phyloP scores from a whole-genome alignment of 2,329 filamentous ascomycete species.

The Colletotrichum tofieldiae region DNA sequence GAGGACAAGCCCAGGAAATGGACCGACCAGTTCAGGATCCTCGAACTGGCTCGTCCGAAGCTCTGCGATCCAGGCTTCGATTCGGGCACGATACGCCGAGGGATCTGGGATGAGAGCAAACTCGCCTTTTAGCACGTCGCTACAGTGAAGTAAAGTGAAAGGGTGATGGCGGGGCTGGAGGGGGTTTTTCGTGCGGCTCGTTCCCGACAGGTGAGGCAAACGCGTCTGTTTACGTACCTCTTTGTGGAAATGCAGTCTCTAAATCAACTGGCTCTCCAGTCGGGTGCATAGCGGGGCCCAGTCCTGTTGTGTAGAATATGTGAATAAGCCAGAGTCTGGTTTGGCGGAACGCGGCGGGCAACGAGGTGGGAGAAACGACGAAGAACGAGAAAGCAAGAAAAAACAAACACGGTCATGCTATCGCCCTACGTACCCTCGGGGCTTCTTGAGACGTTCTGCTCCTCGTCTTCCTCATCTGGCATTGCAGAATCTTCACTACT shows the following conservation, averaged over 20 bases:
- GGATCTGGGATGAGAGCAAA: slow-evolving; percentile 10
- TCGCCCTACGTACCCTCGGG: slow-evolving; percentile 21
- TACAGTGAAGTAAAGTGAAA: background rate
- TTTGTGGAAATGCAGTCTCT: slow-evolving; percentile 24
- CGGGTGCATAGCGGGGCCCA: background rate
- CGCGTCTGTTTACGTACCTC: slow-evolving; percentile 33
- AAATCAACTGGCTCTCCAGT: slow-evolving; percentile 1
- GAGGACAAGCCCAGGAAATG: slow-evolving; percentile 29
- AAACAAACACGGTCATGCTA: background rate
- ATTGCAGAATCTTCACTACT: slow-evolving; percentile 2
- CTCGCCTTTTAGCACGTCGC: slow-evolving; percentile 15
- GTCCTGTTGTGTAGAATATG: slow-evolving; percentile 9
- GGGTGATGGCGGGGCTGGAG: background rate
- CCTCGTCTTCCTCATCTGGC: background rate
- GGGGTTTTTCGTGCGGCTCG: background rate
- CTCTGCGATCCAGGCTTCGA: slow-evolving; percentile 36
- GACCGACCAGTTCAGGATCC: slow-evolving; percentile 39
- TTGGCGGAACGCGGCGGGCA: background rate
- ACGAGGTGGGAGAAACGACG: background rate
- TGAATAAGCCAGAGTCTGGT: slow-evolving; percentile 17
- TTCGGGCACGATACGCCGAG: slow-evolving; percentile 22
- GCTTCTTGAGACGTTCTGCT: background rate
- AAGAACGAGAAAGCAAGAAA: background rate
- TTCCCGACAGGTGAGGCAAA: background rate
- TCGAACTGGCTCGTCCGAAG: slow-evolving; percentile 28